Evolutionary conservation across 2,329 filamentous ascomycete genomes (phyloP).

Genomic region (Botrytis byssoidea): DNA sequence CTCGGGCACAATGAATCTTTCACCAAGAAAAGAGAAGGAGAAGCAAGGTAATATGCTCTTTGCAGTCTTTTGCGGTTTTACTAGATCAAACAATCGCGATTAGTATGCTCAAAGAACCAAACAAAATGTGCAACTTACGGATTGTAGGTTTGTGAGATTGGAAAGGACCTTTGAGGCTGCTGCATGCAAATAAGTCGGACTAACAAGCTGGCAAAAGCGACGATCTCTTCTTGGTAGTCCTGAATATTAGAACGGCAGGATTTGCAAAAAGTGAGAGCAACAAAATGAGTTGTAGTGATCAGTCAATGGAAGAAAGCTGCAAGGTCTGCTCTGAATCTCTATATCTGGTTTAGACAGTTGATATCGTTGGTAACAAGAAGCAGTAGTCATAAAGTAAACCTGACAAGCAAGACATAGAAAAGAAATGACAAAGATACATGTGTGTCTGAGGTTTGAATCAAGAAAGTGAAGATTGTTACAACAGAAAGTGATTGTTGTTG

Average conservation of each 20-base stretch:
- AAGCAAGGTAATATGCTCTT: not conserved
- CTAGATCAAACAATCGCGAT: not conserved
- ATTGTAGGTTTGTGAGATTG: not conserved
- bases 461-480: not conserved
- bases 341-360: not conserved
- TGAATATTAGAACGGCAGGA: not conserved
- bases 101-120: not conserved
- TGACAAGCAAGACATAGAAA: not conserved
- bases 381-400: not conserved
- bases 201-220: not conserved
- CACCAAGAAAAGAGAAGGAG: too few relatives aligned
- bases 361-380: not conserved
- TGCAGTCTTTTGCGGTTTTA: not conserved
- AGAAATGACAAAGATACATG: not conserved
- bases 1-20: not conserved
- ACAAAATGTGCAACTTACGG: not conserved
- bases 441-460: not conserved
- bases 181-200: not conserved
- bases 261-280: not conserved
- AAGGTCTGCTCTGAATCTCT: not conserved
- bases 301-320: not conserved
- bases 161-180: not conserved
- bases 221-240: not conserved
- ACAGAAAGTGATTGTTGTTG: not conserved
- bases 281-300: not conserved